These are phyloP conservation scores for Alternaria solani DNA, from an alignment of 2,329 filamentous ascomycete species.

Conservation along the genomic window DNA sequence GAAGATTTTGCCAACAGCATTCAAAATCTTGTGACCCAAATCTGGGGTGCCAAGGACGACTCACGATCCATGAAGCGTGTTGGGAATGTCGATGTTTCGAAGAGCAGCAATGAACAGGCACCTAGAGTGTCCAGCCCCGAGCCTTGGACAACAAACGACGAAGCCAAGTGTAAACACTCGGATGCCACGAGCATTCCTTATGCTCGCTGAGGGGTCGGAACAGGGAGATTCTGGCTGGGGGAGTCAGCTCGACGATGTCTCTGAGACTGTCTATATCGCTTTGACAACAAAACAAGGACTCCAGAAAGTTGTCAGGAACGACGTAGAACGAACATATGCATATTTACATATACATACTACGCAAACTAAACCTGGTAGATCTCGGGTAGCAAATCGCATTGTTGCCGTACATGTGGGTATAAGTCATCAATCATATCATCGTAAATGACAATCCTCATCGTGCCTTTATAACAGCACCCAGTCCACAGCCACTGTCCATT, in stretches of 20 bases:
- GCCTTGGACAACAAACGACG: background rate
- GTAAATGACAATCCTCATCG: background rate
- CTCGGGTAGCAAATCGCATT: background rate
- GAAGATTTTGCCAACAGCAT: background rate
- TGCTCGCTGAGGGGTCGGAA: background rate
- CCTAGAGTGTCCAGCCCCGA: background rate
- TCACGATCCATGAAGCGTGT: background rate
- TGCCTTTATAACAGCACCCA: slow-evolving; percentile 45
- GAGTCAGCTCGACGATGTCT: background rate
- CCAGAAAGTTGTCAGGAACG: background rate
- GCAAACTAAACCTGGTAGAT: background rate
- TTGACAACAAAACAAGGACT: background rate
- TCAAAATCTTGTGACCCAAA: background rate
- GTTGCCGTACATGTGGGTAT: slow-evolving; percentile 1
- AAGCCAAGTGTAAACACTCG: background rate
- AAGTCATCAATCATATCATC: slow-evolving; percentile 19
- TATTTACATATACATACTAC: background rate
- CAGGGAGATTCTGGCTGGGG: background rate
- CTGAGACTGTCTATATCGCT: background rate
- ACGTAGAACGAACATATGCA: background rate
- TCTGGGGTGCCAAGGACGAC: background rate
- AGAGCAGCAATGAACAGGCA: background rate
- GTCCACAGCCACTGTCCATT: slow-evolving; percentile 54
- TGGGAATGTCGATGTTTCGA: background rate
- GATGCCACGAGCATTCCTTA: background rate